Percentiles rank a stretch among this genome's conserved stretches.
Evolutionary conservation across 805 yeast genomes (phyloP).

Genomic region (Candida orba): DNA sequence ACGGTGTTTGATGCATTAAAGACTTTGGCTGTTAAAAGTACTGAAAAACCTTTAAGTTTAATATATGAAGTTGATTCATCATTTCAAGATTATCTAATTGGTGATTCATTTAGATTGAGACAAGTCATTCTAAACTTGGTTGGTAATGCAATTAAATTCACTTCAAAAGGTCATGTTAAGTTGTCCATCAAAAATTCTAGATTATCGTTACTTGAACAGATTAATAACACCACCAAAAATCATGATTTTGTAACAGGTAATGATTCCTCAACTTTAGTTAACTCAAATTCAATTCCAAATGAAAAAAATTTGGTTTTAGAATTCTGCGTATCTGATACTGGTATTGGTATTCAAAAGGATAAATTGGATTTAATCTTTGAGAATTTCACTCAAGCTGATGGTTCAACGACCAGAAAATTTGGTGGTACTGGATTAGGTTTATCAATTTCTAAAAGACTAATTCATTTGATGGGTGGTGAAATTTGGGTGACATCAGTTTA

Average conservation of each 20-base stretch:
- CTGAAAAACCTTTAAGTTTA: slow-evolving; percentile 74
- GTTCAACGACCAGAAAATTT: slow-evolving; percentile 84
- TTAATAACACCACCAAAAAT: slow-evolving; percentile 20
- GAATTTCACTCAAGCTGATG: slow-evolving; percentile 89
- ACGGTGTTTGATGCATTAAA: slow-evolving; percentile 87
- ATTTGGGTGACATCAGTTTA: slow-evolving; percentile 81
- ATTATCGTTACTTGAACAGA: slow-evolving; percentile 17
- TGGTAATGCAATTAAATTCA: slow-evolving; percentile 86
- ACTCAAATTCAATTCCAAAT: slow-evolving; percentile 44
- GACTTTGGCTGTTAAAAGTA: slow-evolving; percentile 83
- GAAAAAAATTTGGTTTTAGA: slow-evolving; percentile 62
- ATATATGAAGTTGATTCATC: slow-evolving; percentile 77
- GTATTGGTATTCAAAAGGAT: slow-evolving; percentile 82
- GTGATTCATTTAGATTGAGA: slow-evolving; percentile 81
- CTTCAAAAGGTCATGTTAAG: slow-evolving; percentile 74
- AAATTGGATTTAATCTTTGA: slow-evolving; percentile 78
- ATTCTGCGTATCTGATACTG: slow-evolving; percentile 85
- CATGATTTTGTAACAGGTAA: slow-evolving; percentile 23
- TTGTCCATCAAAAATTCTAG: slow-evolving; percentile 60
- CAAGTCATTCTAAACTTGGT: slow-evolving; percentile 82
- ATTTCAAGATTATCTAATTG: slow-evolving; percentile 79
- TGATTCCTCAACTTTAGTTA: slow-evolving; percentile 28
- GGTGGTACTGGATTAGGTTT: slow-evolving; percentile 93
- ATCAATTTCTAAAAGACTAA: slow-evolving; percentile 79
- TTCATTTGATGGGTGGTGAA: slow-evolving; percentile 89